These are phyloP conservation scores for Parathielavia hyrcaniae DNA, from an alignment of 495 filamentous ascomycete genomes.

Conservation along the genomic window DNA sequence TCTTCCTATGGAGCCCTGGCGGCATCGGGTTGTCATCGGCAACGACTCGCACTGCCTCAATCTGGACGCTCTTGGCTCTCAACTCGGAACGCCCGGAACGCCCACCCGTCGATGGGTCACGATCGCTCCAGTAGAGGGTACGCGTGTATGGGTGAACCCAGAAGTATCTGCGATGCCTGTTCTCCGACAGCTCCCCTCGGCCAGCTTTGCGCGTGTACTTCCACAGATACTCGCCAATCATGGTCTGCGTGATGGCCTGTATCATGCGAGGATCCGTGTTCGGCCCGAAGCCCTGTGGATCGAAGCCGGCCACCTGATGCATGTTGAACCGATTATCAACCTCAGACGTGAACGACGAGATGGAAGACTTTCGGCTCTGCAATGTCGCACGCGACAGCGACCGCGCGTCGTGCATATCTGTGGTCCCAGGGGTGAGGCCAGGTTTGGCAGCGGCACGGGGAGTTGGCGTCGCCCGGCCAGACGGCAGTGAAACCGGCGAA, in stretches of 20 bases:
- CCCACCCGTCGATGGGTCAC: conserved; percentile 73
- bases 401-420: conserved; percentile 40
- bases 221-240: conserved; percentile 99
- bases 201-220: conserved; percentile 95
- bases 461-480: conserved; percentile 36
- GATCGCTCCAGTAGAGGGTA: conserved; percentile 93
- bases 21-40: conserved; percentile 94
- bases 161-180: conserved; percentile 90
- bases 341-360: conserved; percentile 93
- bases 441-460: conserved; percentile 31
- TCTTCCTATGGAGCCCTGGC: conserved; percentile 88
- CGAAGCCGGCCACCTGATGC: conserved; percentile 49
- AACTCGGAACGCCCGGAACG: conserved; percentile 66
- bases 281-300: conserved; percentile 53
- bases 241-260: conserved; percentile 97
- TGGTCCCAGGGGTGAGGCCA: conserved; percentile 32
- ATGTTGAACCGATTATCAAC: conserved; percentile 85
- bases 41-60: conserved; percentile 89
- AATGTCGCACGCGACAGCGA: conserved; percentile 36
- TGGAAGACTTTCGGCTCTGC: conserved; percentile 64
- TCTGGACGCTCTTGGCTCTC: conserved; percentile 89
- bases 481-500: conserved; percentile 33
- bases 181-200: conserved; percentile 75
- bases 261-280: conserved; percentile 95
- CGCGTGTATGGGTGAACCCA: conserved; percentile 98